Evolutionary conservation across 257 asterid genomes (phyloP).

Genomic region (Ligustrum vulgare): DNA sequence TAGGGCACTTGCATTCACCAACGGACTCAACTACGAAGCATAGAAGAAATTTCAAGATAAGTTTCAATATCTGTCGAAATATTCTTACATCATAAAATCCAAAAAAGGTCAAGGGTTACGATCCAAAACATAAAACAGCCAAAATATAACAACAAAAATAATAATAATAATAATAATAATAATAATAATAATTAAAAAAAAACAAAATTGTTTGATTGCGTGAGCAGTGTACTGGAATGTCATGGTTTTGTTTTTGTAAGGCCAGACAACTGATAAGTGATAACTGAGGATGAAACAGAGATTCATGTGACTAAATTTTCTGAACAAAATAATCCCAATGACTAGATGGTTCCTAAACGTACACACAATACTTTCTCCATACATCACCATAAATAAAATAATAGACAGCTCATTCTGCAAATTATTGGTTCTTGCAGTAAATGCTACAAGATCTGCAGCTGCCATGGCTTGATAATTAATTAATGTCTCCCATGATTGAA

Average conservation of each 20-base stretch:
- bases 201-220: background rate
- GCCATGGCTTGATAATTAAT: background rate
- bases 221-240: background rate
- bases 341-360: conserved; percentile 8
- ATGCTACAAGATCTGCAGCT: background rate
- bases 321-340: conserved; percentile 7
- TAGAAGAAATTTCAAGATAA: background rate
- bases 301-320: background rate
- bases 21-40: no score
- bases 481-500: background rate
- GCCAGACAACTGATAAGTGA: background rate
- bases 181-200: background rate
- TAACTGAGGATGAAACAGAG: conserved; percentile 2
- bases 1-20: background rate
- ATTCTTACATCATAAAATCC: background rate
- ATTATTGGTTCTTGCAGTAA: conserved; percentile 1
- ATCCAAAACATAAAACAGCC: background rate
- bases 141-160: background rate
- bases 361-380: background rate
- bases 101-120: background rate
- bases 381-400: background rate
- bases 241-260: background rate
- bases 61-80: background rate
- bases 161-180: no score
- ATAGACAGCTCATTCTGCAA: conserved; percentile 8